phyloP scores from a whole-genome alignment of 768 basidiomycete species.

The Pilatotrama ljubarskyi region DNA sequence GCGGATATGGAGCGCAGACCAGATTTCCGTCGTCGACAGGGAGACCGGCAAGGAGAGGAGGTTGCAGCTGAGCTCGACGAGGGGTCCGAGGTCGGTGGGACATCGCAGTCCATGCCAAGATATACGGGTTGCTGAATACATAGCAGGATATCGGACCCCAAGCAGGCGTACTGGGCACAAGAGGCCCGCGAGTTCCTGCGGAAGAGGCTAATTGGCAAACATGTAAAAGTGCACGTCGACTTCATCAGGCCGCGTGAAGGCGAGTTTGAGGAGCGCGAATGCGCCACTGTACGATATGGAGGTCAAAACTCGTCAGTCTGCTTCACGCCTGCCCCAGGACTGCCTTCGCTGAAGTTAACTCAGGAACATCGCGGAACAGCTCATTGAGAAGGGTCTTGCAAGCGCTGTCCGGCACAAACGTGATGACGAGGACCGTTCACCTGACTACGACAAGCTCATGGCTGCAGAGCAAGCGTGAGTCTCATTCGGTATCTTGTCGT shows the following conservation, averaged over 20 bases:
- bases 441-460: constrained; percentile 95
- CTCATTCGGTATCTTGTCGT: not conserved
- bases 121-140: constrained; percentile 22
- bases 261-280: constrained; percentile 91
- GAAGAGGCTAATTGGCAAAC: constrained; percentile 89
- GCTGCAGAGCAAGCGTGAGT: constrained; percentile 89
- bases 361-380: constrained; percentile 89
- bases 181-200: constrained; percentile 94
- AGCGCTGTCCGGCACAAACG: constrained; percentile 89
- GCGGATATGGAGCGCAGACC: constrained; percentile 92
- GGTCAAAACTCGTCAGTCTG: constrained; percentile 70
- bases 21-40: constrained; percentile 78
- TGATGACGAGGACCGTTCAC: constrained; percentile 95
- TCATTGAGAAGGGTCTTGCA: constrained; percentile 92
- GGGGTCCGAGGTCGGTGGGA: constrained; percentile 72
- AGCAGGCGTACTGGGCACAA: constrained; percentile 82
- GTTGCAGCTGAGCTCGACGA: constrained; percentile 84
- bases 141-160: constrained; percentile 78
- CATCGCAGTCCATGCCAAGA: not conserved
- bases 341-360: not conserved
- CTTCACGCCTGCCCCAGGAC: not conserved
- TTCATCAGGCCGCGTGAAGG: constrained; percentile 91
- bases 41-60: constrained; percentile 75
- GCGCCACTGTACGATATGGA: constrained; percentile 85
- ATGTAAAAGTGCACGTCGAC: constrained; percentile 80